Conservation (phyloP, 345 rosid genomes). For the Aquilaria yunnanensis region DNA sequence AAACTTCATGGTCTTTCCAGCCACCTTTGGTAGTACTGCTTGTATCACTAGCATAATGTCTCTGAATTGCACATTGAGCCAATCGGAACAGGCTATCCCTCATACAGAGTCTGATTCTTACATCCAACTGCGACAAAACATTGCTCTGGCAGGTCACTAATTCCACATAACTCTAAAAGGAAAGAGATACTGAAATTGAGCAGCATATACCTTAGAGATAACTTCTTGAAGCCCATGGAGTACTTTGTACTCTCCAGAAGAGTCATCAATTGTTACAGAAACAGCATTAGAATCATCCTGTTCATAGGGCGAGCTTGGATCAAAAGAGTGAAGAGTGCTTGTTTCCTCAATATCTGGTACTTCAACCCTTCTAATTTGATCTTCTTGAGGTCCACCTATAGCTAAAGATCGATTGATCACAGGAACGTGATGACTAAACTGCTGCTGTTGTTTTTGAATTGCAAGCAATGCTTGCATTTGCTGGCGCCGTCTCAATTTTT, state of each 20-base stretch:
- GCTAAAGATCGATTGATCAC: conserved; percentile 32
- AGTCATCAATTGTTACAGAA: conserved; percentile 36
- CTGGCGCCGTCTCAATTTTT: conserved; percentile 85
- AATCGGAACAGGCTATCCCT: conserved; percentile 96
- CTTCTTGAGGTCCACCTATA: conserved; percentile 36
- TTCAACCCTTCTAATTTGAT: conserved; percentile 36
- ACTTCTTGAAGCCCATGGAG: conserved; percentile 69
- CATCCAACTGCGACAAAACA: conserved; percentile 56
- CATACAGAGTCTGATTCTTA: conserved; percentile 59
- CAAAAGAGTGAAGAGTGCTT: conserved; percentile 41
- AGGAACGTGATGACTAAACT: conserved; percentile 45
- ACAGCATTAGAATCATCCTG: conserved; percentile 47
- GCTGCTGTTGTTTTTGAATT: conserved; percentile 79
- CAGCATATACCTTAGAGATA: conserved; percentile 58
- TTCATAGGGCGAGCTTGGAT: conserved; percentile 49
- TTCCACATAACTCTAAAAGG: conserved; percentile 15
- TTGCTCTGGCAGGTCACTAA: conserved; percentile 17
- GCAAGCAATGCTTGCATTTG: conserved; percentile 98
- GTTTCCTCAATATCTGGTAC: conserved; percentile 42
- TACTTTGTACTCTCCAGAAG: conserved; percentile 42
- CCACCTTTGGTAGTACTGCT: conserved; percentile 43
- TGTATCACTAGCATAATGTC: conserved; percentile 54
- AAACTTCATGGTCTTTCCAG: conserved; percentile 42
- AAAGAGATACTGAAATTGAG: conserved; percentile 8
- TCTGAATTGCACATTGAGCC: conserved; percentile 81